phyloP scores from a whole-genome alignment of 225 moss, liverwort and hornwort genomes.

The Pseudoscleropodium purum region DNA sequence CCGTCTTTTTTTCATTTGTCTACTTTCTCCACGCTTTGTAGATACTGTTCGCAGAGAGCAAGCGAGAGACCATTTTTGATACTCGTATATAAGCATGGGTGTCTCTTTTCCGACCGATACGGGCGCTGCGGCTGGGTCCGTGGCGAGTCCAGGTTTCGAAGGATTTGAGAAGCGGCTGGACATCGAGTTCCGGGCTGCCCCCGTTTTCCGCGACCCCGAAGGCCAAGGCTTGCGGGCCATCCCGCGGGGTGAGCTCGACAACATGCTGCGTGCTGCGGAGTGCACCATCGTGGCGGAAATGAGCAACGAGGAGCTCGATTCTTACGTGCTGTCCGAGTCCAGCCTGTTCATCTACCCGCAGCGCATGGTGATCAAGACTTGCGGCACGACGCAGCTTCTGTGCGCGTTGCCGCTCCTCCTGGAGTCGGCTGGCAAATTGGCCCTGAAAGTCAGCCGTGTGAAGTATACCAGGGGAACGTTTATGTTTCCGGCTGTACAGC shows the following conservation, averaged over 20 bases:
- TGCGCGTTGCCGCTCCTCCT: slow-evolving; percentile 49
- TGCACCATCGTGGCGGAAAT: slow-evolving; percentile 72
- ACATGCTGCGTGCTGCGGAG: slow-evolving; percentile 67
- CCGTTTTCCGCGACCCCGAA: slow-evolving; percentile 60
- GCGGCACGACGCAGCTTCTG: slow-evolving; percentile 79
- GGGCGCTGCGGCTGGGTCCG: background rate
- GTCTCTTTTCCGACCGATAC: background rate
- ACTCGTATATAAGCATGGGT: background rate
- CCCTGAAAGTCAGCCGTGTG: slow-evolving; percentile 44
- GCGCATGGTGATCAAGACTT: slow-evolving; percentile 66
- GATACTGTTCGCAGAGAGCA: background rate
- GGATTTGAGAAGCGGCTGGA: slow-evolving; percentile 92
- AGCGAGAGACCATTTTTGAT: background rate
- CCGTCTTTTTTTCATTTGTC: background rate
- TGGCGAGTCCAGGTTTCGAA: slow-evolving; percentile 63
- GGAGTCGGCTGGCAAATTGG: slow-evolving; percentile 31
- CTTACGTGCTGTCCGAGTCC: slow-evolving; percentile 91
- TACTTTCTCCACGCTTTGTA: background rate
- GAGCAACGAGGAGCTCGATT: slow-evolving; percentile 73
- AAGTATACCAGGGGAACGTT: slow-evolving; percentile 96
- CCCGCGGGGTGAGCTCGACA: slow-evolving; percentile 53
- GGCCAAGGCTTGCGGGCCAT: slow-evolving; percentile 67
- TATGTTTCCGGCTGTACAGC: slow-evolving; percentile 81
- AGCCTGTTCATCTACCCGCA: slow-evolving; percentile 72
- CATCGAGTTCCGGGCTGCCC: slow-evolving; percentile 66